Conservation (phyloP, 192 early-diverging fungal species). For the Chytriomyces hyalinus region DNA sequence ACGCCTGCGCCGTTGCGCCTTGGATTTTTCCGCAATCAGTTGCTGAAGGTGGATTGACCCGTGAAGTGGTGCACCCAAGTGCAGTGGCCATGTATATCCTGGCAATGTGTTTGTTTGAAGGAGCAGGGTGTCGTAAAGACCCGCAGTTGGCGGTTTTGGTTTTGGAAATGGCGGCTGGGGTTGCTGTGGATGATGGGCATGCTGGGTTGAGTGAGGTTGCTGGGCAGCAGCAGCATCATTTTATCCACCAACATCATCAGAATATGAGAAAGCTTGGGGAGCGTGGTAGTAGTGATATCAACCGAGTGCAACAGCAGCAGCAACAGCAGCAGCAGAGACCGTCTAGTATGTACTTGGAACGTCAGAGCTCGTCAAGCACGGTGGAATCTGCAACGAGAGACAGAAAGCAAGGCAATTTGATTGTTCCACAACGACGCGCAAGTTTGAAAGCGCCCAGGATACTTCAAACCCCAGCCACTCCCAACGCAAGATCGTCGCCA, state of each 20-base stretch:
- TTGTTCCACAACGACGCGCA: constrained; percentile 5
- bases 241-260: too few relatives aligned
- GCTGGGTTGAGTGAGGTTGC: neutral
- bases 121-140: neutral
- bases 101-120: constrained; percentile 30
- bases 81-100: constrained; percentile 26
- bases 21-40: constrained; percentile 7
- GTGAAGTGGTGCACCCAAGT: constrained; percentile 13
- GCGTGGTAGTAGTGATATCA: neutral
- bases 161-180: constrained; percentile 28
- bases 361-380: too few relatives aligned
- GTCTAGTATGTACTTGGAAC: neutral
- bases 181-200: constrained; percentile 26
- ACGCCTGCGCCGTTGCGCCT: constrained; percentile 24
- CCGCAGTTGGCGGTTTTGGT: constrained; percentile 13
- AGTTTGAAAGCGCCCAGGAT: constrained; percentile 1
- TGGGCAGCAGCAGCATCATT: neutral
- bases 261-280: too few relatives aligned
- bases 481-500: neutral
- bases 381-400: neutral
- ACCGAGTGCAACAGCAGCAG: neutral
- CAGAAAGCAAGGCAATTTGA: neutral
- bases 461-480: neutral
- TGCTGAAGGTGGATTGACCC: constrained; percentile 4
- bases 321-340: neutral